Evolutionary conservation across 2,329 filamentous ascomycete genomes (phyloP).

Genomic region (Aspergillus sp.): DNA sequence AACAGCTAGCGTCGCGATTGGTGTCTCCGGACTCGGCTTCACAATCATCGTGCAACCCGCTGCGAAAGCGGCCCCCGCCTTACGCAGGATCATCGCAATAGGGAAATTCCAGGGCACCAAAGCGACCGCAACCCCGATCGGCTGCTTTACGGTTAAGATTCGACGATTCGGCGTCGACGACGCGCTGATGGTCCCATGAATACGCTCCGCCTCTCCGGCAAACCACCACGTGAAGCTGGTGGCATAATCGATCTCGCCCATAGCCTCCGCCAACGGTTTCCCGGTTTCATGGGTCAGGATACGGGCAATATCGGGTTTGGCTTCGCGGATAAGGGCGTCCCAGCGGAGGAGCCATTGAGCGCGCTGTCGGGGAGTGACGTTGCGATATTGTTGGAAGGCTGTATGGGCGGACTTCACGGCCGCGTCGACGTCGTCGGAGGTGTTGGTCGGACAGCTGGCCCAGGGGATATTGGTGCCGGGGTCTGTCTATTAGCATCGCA

Average conservation of each 20-base stretch:
- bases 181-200: conserved; percentile 56
- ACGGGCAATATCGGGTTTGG: conserved; percentile 56
- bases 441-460: conserved; percentile 46
- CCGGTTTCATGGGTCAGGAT: conserved; percentile 58
- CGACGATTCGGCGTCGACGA: conserved; percentile 57
- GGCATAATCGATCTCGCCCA: conserved; percentile 52
- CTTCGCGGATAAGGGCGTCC: conserved; percentile 57
- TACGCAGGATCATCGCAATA: conserved; percentile 60
- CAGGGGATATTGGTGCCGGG: conserved; percentile 47
- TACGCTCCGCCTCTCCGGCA: conserved; percentile 54
- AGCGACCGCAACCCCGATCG: conserved; percentile 61
- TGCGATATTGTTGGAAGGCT: conserved; percentile 56
- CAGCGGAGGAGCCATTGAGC: conserved; percentile 59
- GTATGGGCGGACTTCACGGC: conserved; percentile 54
- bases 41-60: conserved; percentile 69
- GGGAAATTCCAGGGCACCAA: conserved; percentile 70
- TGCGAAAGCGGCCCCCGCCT: conserved; percentile 61
- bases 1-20: conserved; percentile 51
- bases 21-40: conserved; percentile 65
- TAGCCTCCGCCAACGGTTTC: conserved; percentile 50
- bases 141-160: conserved; percentile 67
- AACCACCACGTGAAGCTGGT: conserved; percentile 53
- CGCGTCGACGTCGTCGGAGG: conserved; percentile 53
- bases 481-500: conserved; percentile 26
- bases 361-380: conserved; percentile 53